phyloP scores from a whole-genome alignment of 2,329 filamentous ascomycete genomes.

The Penicillium sp. region DNA sequence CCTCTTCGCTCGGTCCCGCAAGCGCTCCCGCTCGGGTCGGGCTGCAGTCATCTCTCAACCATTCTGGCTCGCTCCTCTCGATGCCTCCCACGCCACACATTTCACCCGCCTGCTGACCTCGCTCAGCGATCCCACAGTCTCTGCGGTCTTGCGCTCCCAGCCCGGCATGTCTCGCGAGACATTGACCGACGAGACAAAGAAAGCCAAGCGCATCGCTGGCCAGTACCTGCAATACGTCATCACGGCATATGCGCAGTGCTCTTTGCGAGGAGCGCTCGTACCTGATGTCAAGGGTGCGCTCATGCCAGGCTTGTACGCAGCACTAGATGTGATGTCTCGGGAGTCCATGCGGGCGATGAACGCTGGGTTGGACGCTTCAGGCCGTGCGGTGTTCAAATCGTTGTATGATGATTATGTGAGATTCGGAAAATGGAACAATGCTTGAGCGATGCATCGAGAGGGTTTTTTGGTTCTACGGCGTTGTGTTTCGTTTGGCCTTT shows the following conservation, averaged over 20 bases:
- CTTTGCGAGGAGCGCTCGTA: slow-evolving; percentile 46
- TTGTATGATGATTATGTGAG: slow-evolving; percentile 49
- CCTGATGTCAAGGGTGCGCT: slow-evolving; percentile 49
- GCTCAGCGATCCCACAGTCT: slow-evolving; percentile 56
- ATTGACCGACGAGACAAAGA: slow-evolving; percentile 55
- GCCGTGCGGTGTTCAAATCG: slow-evolving; percentile 48
- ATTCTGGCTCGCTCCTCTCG: slow-evolving; percentile 32
- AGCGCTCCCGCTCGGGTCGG: slow-evolving; percentile 25
- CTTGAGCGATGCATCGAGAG: slow-evolving; percentile 18
- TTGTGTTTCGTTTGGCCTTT: background rate
- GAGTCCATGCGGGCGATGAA: slow-evolving; percentile 48
- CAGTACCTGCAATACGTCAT: slow-evolving; percentile 54
- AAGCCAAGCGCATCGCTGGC: slow-evolving; percentile 52
- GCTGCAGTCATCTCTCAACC: slow-evolving; percentile 23
- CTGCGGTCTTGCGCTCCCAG: slow-evolving; percentile 43
- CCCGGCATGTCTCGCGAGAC: slow-evolving; percentile 35
- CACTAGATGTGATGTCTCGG: slow-evolving; percentile 49
- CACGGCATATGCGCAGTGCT: slow-evolving; percentile 50
- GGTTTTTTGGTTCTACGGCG: background rate
- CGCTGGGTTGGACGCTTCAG: slow-evolving; percentile 46
- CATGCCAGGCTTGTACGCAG: slow-evolving; percentile 47
- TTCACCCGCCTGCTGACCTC: slow-evolving; percentile 54
- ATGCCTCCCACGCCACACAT: slow-evolving; percentile 42
- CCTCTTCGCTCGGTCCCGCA: slow-evolving; percentile 47
- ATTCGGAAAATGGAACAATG: slow-evolving; percentile 45